Base-by-base conservation (phyloP, 1,139 yeast genomes). In the Debaryomycetaceae sp. region DNA sequence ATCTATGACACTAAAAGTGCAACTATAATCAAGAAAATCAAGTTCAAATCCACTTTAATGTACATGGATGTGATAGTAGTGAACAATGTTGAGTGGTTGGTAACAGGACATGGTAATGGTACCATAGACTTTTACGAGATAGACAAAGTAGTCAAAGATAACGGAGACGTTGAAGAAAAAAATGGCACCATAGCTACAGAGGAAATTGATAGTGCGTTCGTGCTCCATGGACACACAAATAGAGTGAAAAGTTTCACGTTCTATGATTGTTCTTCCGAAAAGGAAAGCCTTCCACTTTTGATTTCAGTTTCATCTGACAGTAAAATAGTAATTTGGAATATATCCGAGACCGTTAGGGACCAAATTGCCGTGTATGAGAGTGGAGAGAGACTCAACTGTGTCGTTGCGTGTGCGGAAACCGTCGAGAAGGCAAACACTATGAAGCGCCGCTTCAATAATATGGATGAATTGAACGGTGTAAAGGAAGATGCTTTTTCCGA, bases 251-350 rank as follows among this genome's bases (percentile, higher is more conserved):
- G 31, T 27, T 27, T 27, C 4, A 8, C 31, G 8, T 27, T 27
- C 11, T 27, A 8, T 4, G 11, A 27, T 4, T 27, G 31, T 27
- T 11, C 8, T 27, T 27, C 31, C 11, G 31, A 11, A 27, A 95
- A 83, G 51, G 71, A 91, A 52, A 69, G 81, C 11, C 62, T 60
- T 24, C 75, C 77, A 6, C 84, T 77, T 57, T 68, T 95, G 60
- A 76, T 87, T 1, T 85, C 96, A 2, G 89, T 90, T 9, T 87
- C 97, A 0, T 88, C 97, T 0, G 98, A 93, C 62, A 98, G 99
- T 36, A 86, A 81, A 57, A 83, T 93, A 45, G 96, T 91, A 11
- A 84, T 93, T 3, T 93, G 98, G 97, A 87, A 90, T 59, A 68
- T 91, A 57, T 56, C 68, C 4, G 54, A 53, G 17, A 48, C 52